Evolutionary conservation across 75 land plant species (phyloP).

Genomic region (Pseudotsuga menziesii): DNA sequence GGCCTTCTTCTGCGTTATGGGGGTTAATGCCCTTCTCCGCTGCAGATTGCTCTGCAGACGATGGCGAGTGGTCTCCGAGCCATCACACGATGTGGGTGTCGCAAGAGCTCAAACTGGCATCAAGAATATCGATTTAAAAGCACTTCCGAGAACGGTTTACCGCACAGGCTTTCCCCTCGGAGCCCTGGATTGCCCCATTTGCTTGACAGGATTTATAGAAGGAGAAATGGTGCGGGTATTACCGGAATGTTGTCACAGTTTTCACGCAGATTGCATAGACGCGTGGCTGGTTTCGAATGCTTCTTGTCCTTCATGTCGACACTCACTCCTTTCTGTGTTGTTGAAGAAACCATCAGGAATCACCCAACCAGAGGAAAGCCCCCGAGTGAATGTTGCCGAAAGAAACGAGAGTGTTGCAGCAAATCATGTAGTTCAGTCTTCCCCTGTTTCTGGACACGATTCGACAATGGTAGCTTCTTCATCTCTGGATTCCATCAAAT

Average conservation of each 20-base stretch:
- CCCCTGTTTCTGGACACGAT: too few species aligned
- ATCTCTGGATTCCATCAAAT: too few species aligned
- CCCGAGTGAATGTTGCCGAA: too few species aligned
- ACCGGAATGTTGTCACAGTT: slow-evolving; percentile 40
- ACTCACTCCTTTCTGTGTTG: not conserved
- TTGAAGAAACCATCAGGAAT: too few species aligned
- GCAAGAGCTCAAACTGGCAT: slow-evolving; percentile 24
- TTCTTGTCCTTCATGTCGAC: slow-evolving; percentile 43
- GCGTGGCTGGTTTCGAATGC: slow-evolving; percentile 37
- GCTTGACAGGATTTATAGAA: slow-evolving; percentile 34
- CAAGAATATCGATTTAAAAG: slow-evolving; percentile 33
- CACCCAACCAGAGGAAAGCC: too few species aligned
- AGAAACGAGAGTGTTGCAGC: too few species aligned
- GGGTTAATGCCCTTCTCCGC: slow-evolving; percentile 48
- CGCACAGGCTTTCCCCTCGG: not conserved
- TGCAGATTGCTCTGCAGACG: slow-evolving; percentile 32
- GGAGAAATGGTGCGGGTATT: slow-evolving; percentile 31
- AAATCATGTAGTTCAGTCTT: too few species aligned
- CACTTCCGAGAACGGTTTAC: slow-evolving; percentile 31
- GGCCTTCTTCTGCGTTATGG: slow-evolving; percentile 52
- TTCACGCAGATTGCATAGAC: slow-evolving; percentile 42
- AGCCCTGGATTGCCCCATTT: slow-evolving; percentile 22
- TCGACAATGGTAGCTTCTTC: too few species aligned
- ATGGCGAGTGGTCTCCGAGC: slow-evolving; percentile 11
- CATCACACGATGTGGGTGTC: slow-evolving; percentile 3